phyloP scores from a whole-genome alignment of 1,284 basidiomycete species.

The Cutaneotrichosporon sp. region DNA sequence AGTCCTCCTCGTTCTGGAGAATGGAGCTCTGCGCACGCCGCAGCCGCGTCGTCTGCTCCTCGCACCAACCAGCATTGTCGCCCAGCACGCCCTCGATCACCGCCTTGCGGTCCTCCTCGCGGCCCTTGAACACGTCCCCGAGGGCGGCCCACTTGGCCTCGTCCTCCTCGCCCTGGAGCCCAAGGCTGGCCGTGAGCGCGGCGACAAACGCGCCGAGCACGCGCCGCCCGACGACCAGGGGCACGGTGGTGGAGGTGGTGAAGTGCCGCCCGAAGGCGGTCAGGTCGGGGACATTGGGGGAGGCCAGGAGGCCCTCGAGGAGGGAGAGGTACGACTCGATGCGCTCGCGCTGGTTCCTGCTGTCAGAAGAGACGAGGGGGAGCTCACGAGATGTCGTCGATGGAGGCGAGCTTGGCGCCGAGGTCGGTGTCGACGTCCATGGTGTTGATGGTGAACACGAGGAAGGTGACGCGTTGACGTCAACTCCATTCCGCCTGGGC shows the following conservation, averaged over 20 bases:
- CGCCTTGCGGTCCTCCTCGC: conserved; percentile 35
- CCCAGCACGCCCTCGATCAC: conserved; percentile 52
- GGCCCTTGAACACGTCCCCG: conserved; percentile 34
- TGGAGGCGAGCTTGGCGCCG: conserved; percentile 11
- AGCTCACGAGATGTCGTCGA: conserved; percentile 16
- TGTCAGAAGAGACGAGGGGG: background rate
- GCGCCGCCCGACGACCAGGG: conserved; percentile 47
- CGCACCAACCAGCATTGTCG: conserved; percentile 67
- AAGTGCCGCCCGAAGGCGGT: conserved; percentile 44
- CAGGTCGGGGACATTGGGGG: conserved; percentile 58
- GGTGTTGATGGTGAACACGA: background rate
- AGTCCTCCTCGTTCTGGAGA: conserved; percentile 87
- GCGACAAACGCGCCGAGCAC: conserved; percentile 44
- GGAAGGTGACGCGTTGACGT: conserved; percentile 6
- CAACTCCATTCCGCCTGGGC: too few species aligned
- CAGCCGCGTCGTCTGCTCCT: conserved; percentile 88
- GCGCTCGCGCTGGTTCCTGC: conserved; percentile 71
- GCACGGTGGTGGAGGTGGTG: conserved; percentile 39
- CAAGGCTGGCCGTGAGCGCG: conserved; percentile 35
- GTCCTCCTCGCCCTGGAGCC: conserved; percentile 24
- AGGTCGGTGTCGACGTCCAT: conserved; percentile 29
- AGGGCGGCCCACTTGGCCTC: conserved; percentile 28
- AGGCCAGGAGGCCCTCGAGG: conserved; percentile 40
- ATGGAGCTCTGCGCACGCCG: conserved; percentile 84
- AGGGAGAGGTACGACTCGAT: conserved; percentile 65